These are phyloP conservation scores for Porogramme epimiltina DNA, from an alignment of 1,284 basidiomycete genomes.

Conservation along the genomic window DNA sequence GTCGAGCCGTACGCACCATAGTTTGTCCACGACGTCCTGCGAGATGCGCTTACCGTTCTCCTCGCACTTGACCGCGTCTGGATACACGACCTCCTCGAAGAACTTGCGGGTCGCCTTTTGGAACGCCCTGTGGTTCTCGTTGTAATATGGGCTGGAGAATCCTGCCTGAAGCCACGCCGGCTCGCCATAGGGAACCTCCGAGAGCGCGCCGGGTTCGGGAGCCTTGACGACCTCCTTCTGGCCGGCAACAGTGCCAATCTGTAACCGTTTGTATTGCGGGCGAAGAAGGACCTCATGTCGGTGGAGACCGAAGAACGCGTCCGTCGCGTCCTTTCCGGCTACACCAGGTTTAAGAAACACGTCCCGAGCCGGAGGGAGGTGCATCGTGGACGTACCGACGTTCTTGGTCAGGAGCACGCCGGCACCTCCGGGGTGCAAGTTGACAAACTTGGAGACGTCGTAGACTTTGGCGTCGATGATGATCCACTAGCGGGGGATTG, in stretches of 20 bases:
- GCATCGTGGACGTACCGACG: conserved; percentile 35
- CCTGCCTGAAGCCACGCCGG: conserved; percentile 85
- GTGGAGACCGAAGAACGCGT: conserved; percentile 91
- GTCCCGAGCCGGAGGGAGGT: neutral
- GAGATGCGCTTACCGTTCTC: conserved; percentile 79
- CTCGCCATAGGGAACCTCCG: conserved; percentile 86
- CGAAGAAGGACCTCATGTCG: conserved; percentile 83
- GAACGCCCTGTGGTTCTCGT: conserved; percentile 67
- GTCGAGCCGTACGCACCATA: conserved; percentile 50
- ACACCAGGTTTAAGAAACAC: neutral
- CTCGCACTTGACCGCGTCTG: conserved; percentile 72
- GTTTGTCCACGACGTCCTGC: conserved; percentile 74
- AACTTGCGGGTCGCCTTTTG: conserved; percentile 68
- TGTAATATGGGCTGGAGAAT: conserved; percentile 86
- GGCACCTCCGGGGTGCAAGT: conserved; percentile 69
- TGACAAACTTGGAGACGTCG: conserved; percentile 62
- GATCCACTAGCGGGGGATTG: conserved; percentile 49
- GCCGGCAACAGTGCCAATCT: conserved; percentile 78
- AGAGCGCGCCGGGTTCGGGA: conserved; percentile 66
- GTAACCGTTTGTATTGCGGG: conserved; percentile 81
- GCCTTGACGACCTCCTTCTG: conserved; percentile 64
- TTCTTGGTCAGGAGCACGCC: conserved; percentile 49
- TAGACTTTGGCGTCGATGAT: conserved; percentile 70
- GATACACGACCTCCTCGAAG: conserved; percentile 62
- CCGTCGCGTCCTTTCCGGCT: conserved; percentile 84